Conservation (phyloP, 495 filamentous ascomycete genomes). For the Talaromyces adpressus region DNA sequence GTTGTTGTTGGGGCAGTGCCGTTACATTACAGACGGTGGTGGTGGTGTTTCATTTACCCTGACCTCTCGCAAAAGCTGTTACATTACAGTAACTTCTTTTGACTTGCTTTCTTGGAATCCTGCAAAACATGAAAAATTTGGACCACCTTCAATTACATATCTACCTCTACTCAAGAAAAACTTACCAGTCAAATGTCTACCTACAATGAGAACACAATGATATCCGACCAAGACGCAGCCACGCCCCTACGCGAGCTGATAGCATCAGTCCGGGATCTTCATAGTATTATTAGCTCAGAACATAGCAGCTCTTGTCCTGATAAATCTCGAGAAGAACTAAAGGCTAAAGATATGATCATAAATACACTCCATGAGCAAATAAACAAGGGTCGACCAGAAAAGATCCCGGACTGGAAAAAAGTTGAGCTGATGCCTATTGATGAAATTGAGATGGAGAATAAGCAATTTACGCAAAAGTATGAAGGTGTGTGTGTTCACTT, state of each 20-base stretch:
- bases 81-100: constrained; percentile 4
- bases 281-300: not conserved
- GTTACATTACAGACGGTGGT: no score
- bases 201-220: not conserved
- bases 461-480: not conserved
- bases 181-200: not conserved
- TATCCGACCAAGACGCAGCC: constrained; percentile 1
- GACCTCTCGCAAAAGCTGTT: not conserved
- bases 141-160: constrained; percentile 1
- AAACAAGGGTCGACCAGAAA: constrained; percentile 1
- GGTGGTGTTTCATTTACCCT: no score
- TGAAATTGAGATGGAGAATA: constrained; percentile 6
- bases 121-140: constrained; percentile 4
- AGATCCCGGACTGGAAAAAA: constrained; percentile 5
- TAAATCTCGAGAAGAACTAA: constrained; percentile 3
- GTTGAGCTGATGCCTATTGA: constrained; percentile 7
- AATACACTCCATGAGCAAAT: constrained; percentile 34
- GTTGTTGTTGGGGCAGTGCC: no score
- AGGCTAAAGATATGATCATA: constrained; percentile 46
- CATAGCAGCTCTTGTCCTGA: constrained; percentile 2
- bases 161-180: not conserved
- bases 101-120: not conserved
- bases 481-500: not conserved
- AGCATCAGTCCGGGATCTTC: constrained; percentile 3
- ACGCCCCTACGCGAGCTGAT: constrained; percentile 1